phyloP scores from a whole-genome alignment of 352 stramenopile species.

The Pythium monospermum region DNA sequence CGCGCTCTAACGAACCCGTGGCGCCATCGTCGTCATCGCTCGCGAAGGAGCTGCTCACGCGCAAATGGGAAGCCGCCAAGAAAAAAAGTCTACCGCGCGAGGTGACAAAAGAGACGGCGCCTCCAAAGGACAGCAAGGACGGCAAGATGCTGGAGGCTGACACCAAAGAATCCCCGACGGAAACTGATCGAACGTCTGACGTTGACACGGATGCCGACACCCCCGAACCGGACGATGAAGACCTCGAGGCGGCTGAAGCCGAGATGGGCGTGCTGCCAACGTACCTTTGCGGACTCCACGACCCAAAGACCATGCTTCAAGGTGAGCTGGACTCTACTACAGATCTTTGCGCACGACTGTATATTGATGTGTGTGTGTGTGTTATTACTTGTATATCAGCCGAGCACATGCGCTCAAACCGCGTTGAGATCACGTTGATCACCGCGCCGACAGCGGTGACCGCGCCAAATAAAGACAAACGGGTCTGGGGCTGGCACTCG shows the following conservation, averaged over 20 bases:
- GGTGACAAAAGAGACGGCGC: conserved; percentile 1
- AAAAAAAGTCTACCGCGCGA: conserved; percentile 14
- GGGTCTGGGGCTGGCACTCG: conserved; percentile 22
- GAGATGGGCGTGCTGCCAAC: conserved; percentile 41
- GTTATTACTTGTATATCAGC: conserved; percentile 24
- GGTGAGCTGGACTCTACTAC: too few species aligned
- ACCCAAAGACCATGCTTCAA: conserved; percentile 66
- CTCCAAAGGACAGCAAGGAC: neutral
- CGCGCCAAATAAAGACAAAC: conserved; percentile 16
- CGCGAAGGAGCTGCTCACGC: conserved; percentile 20
- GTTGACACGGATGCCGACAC: conserved; percentile 20
- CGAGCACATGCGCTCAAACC: conserved; percentile 57
- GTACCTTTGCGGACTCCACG: conserved; percentile 72
- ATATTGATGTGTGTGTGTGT: neutral
- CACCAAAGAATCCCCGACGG: conserved; percentile 20
- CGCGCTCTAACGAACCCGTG: conserved; percentile 11
- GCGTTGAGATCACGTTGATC: conserved; percentile 47
- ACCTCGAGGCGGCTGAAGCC: conserved; percentile 27
- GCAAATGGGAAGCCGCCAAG: conserved; percentile 21
- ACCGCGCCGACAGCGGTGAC: conserved; percentile 25
- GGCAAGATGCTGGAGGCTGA: neutral
- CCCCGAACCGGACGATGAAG: conserved; percentile 23
- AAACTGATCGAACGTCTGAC: conserved; percentile 27
- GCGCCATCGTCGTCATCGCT: conserved; percentile 19
- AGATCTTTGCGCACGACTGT: too few species aligned